Evolutionary conservation across 2,329 filamentous ascomycete species (phyloP).

Genomic region (Colletotrichum musae): DNA sequence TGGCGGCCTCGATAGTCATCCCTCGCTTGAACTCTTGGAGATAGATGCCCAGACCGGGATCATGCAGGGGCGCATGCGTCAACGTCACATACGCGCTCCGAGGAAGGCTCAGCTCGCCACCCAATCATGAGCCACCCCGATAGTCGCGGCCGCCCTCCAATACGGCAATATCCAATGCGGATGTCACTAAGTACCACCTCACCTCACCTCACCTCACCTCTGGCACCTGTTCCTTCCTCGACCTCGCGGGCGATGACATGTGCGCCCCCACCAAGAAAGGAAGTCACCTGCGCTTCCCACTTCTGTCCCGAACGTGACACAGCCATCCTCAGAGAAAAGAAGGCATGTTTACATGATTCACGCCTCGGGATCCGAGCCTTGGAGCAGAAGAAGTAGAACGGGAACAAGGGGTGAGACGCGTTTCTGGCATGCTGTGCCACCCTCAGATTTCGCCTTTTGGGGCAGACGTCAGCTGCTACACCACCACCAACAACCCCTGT

Average conservation of each 20-base stretch:
- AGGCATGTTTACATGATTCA: too few relatives aligned
- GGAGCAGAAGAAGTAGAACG: too few relatives aligned
- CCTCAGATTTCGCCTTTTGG: background rate
- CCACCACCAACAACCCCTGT: conserved; percentile 8
- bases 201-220: too few relatives aligned
- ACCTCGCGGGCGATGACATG: conserved; percentile 1
- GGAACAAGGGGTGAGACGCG: conserved; percentile 8
- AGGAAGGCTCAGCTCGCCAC: conserved; percentile 18
- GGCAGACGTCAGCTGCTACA: background rate
- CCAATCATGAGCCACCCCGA: conserved; percentile 24
- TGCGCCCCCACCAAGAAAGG: background rate
- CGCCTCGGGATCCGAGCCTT: background rate
- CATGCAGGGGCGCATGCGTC: background rate
- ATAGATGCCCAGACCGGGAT: conserved; percentile 2
- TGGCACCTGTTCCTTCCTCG: too few relatives aligned
- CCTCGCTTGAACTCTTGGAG: too few relatives aligned
- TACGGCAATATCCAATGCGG: too few relatives aligned
- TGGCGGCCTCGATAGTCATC: conserved; percentile 6
- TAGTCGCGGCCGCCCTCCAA: background rate
- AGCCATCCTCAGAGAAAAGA: background rate
- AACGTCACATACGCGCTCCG: background rate
- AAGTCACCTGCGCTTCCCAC: conserved; percentile 3
- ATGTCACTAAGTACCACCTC: too few relatives aligned
- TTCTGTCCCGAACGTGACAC: conserved; percentile 13
- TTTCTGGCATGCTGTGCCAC: conserved; percentile 28